Percentiles rank a stretch among this genome's conserved stretches.
phyloP scores from a whole-genome alignment of 2,329 filamentous ascomycete genomes.

The Leptographium procerum region DNA sequence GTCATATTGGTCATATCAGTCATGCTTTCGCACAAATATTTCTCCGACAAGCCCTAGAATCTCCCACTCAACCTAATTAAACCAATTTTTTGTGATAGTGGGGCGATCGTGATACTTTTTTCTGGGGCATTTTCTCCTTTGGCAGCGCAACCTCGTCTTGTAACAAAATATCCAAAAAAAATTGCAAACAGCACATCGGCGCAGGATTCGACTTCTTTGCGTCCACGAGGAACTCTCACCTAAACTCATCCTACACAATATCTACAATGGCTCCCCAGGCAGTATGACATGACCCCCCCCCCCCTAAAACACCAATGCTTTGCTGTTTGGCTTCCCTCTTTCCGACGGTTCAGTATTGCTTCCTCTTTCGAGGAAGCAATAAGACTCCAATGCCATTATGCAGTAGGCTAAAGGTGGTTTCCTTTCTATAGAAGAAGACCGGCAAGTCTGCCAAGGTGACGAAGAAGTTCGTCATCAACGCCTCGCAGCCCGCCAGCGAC shows the following conservation, averaged over 20 bases:
- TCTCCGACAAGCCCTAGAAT: slow-evolving; percentile 1
- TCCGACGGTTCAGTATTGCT: background rate
- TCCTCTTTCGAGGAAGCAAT: slow-evolving; percentile 24
- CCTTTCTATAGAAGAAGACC: slow-evolving; percentile 50
- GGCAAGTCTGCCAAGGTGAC: slow-evolving; percentile 61
- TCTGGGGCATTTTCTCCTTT: slow-evolving; percentile 1
- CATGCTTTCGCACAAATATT: background rate
- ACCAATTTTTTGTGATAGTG: slow-evolving; percentile 2
- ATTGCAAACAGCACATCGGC: slow-evolving; percentile 30
- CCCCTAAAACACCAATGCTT: slow-evolving; percentile 49
- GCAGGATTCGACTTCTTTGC: slow-evolving; percentile 75
- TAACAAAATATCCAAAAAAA: background rate
- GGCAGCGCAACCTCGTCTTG: background rate
- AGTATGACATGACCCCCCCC: slow-evolving; percentile 60
- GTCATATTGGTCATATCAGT: background rate
- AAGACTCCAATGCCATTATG: slow-evolving; percentile 40
- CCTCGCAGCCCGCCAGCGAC: slow-evolving; percentile 93
- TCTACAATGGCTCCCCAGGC: slow-evolving; percentile 68
- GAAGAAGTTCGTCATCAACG: slow-evolving; percentile 99
- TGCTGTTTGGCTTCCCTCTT: slow-evolving; percentile 66
- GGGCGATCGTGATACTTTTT: slow-evolving; percentile 4
- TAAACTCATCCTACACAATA: slow-evolving; percentile 14
- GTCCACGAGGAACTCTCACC: slow-evolving; percentile 23
- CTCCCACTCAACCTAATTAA: background rate
- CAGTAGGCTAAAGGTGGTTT: slow-evolving; percentile 91